Conservation (phyloP, 176 grass and related monocot genomes). For the Oryza coarctata region DNA sequence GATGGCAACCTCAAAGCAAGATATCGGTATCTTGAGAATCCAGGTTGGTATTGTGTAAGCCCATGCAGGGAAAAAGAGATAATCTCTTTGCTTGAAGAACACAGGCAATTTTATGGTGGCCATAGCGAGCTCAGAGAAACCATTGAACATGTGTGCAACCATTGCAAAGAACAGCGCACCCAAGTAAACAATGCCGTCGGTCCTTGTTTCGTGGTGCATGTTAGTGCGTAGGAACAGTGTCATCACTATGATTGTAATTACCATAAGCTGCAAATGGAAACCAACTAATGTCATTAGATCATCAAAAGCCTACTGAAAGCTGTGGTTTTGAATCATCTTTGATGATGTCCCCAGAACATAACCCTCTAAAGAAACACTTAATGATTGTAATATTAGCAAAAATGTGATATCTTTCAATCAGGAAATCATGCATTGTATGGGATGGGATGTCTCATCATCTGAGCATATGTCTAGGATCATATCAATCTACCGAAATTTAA, state of each 20-base stretch:
- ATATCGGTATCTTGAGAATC: conserved; percentile 72
- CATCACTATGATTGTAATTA: conserved; percentile 55
- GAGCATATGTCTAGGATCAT: too few relatives aligned
- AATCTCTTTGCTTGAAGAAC: conserved; percentile 79
- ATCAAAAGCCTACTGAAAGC: neutral
- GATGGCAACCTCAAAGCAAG: conserved; percentile 56
- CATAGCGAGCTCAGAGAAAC: conserved; percentile 70
- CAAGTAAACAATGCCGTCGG: conserved; percentile 48
- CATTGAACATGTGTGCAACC: conserved; percentile 55
- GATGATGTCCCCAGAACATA: neutral
- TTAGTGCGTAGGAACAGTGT: conserved; percentile 61
- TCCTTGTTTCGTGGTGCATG: conserved; percentile 49
- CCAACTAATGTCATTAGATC: neutral
- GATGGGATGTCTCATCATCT: too few relatives aligned
- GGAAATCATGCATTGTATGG: too few relatives aligned
- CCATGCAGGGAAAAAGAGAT: conserved; percentile 71
- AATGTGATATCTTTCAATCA: too few relatives aligned
- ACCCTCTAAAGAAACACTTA: too few relatives aligned
- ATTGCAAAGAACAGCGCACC: conserved; percentile 69
- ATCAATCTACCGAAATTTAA: too few relatives aligned
- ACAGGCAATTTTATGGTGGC: conserved; percentile 68
- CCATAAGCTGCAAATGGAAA: conserved; percentile 40
- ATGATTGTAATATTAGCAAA: too few relatives aligned
- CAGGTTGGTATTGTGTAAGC: conserved; percentile 63
- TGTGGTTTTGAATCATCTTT: neutral